Base-by-base conservation (phyloP, 1,284 basidiomycete species). In the Afroboletus lepidellus region DNA sequence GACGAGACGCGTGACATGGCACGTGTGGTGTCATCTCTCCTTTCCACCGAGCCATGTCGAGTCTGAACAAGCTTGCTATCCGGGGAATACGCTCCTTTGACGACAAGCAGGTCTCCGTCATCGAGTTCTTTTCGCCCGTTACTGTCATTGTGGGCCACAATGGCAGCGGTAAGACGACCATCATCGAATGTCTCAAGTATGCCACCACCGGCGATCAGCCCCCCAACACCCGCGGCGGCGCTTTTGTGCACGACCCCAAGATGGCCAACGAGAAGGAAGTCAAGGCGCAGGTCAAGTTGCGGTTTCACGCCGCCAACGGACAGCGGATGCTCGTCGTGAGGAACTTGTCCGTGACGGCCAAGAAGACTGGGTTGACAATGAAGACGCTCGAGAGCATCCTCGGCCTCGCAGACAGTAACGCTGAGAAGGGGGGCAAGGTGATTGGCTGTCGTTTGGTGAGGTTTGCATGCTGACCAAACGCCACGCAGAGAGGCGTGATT, bases 101-200 rank as follows among this genome's bases (percentile, higher is more conserved):
- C 76, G 92, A 98, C 80, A 97, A 98, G 65, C 84, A 90, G 60
- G 84, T 97, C 56, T 83, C 94, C 13, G 85, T 98, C 61, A 98
- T 99, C 69, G 92, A 99, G 70, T 99, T 99, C 76, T 98, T 94
- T 74, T 87, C 88, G 15, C 97, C 97, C 2, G 89, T 99, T 50
- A 99, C 97, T 0, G 95, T 99, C 67, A 99, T 99, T 59, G 95
- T 99, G 8, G 97, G 97, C 6, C 92, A 96, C 75, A 99, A 99
- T 73, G 97, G 97, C 15, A 95, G 92, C 61, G 97, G 97, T 46
- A 99, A 99, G 77, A 99, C 97, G 65, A 99, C 96, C 2, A 92
- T 99, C 68, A 99, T 99, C 71, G 97, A 99, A 77, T 99, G 96
- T 72, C 83, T 99, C 67, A 99, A 99, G 75, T 99, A 99, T 69